phyloP scores from a whole-genome alignment of 163 green algal species.

The Scenedesmus sp. region DNA sequence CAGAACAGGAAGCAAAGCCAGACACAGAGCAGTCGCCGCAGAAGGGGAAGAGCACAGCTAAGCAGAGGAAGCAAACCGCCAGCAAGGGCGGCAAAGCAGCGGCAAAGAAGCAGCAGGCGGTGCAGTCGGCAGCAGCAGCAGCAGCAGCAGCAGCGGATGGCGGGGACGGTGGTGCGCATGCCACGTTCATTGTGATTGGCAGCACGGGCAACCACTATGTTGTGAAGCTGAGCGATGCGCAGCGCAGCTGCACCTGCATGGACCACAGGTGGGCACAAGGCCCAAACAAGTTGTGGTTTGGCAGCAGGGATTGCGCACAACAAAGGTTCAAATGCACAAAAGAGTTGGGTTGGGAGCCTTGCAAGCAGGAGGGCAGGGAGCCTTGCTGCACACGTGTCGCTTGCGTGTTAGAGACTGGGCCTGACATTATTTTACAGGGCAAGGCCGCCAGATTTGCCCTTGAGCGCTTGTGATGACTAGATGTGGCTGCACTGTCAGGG shows the following conservation, averaged over 20 bases:
- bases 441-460: too few species aligned
- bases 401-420: too few species aligned
- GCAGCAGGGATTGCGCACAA: too few species aligned
- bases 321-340: too few species aligned
- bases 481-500: too few species aligned
- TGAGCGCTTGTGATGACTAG: too few species aligned
- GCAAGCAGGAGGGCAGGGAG: too few species aligned
- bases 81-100: not conserved
- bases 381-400: too few species aligned
- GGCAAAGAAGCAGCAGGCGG: not conserved
- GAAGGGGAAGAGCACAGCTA: not conserved
- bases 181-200: slow-evolving; percentile 65
- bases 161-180: slow-evolving; percentile 3
- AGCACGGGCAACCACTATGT: slow-evolving; percentile 67
- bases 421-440: too few species aligned
- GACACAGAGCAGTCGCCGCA: not conserved
- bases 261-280: slow-evolving; percentile 64
- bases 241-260: slow-evolving; percentile 66
- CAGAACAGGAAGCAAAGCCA: not conserved
- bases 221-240: slow-evolving; percentile 56
- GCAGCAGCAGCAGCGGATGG: not conserved
- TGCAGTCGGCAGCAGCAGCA: not conserved
- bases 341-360: too few species aligned
- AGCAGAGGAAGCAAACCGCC: not conserved
- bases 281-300: too few species aligned